A percentile compares a stretch with the other conserved stretches of the same genome.
These are phyloP conservation scores for Xylaria flabelliformis DNA, from an alignment of 495 filamentous ascomycete genomes.

Conservation along the genomic window DNA sequence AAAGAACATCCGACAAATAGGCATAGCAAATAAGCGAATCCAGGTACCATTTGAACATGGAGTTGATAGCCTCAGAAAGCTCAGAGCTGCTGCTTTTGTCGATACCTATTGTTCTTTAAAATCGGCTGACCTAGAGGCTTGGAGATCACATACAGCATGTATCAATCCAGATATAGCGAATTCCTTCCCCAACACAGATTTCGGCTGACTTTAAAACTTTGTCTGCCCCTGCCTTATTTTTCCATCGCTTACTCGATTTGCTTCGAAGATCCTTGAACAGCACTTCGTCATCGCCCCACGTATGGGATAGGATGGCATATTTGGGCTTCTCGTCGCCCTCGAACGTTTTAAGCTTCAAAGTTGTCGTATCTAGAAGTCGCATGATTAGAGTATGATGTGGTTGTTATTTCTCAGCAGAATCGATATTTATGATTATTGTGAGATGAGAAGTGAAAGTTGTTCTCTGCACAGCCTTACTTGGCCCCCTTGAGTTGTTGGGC, in stretches of 20 bases:
- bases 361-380: not conserved
- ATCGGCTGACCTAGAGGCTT: not conserved
- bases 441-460: no score
- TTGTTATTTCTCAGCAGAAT: no score
- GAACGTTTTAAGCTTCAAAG: not conserved
- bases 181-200: not conserved
- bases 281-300: not conserved
- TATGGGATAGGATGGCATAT: not conserved
- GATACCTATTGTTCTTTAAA: not conserved
- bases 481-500: not conserved
- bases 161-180: not conserved
- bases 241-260: not conserved
- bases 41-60: not conserved
- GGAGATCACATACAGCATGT: not conserved
- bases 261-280: not conserved
- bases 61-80: conserved; percentile 1
- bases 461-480: not conserved
- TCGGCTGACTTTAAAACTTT: not conserved
- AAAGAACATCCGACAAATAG: not conserved
- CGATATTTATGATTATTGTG: no score
- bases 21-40: not conserved
- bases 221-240: not conserved
- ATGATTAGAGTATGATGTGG: not conserved
- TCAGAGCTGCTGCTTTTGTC: not conserved
- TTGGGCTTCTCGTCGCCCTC: not conserved